phyloP scores from a whole-genome alignment of 495 filamentous ascomycete species.

The Alectoria sarmentosa region DNA sequence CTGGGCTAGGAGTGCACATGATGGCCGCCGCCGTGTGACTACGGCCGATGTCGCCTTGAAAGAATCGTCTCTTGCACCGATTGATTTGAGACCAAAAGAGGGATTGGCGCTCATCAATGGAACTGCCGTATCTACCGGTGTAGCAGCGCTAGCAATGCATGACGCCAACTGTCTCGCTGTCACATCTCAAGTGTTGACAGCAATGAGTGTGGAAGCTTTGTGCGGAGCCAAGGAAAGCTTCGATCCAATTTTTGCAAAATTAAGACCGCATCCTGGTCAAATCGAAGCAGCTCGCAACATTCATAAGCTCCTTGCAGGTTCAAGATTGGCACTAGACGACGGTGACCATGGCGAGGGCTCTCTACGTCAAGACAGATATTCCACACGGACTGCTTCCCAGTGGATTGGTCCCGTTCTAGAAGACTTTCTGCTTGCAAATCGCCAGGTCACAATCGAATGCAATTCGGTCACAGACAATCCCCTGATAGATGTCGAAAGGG shows the following conservation, averaged over 20 bases:
- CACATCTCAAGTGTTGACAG: constrained; percentile 48
- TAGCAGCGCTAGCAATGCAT: constrained; percentile 45
- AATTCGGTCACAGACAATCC: constrained; percentile 62
- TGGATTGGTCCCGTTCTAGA: constrained; percentile 60
- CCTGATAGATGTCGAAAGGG: constrained; percentile 38
- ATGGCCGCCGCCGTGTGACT: constrained; percentile 24
- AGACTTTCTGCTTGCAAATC: constrained; percentile 45
- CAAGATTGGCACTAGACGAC: constrained; percentile 28
- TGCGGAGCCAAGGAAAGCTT: constrained; percentile 47
- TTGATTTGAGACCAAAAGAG: constrained; percentile 49
- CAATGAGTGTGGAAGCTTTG: constrained; percentile 39
- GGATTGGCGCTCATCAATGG: constrained; percentile 57
- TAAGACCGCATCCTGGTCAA: constrained; percentile 57
- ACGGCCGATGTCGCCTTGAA: constrained; percentile 40
- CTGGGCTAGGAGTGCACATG: constrained; percentile 25
- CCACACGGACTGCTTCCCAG: constrained; percentile 51
- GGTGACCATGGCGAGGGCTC: constrained; percentile 27
- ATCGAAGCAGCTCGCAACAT: constrained; percentile 51
- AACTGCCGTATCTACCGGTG: constrained; percentile 46
- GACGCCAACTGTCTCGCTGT: constrained; percentile 49
- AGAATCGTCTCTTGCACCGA: constrained; percentile 35
- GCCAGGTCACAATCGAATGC: constrained; percentile 48
- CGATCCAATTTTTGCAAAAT: constrained; percentile 50
- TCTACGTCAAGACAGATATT: constrained; percentile 55
- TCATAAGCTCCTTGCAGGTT: constrained; percentile 40